Percentiles rank a stretch among this genome's conserved stretches.
These are phyloP conservation scores for Phytophthora brassicae DNA, from an alignment of 352 stramenopile species.

Conservation along the genomic window DNA sequence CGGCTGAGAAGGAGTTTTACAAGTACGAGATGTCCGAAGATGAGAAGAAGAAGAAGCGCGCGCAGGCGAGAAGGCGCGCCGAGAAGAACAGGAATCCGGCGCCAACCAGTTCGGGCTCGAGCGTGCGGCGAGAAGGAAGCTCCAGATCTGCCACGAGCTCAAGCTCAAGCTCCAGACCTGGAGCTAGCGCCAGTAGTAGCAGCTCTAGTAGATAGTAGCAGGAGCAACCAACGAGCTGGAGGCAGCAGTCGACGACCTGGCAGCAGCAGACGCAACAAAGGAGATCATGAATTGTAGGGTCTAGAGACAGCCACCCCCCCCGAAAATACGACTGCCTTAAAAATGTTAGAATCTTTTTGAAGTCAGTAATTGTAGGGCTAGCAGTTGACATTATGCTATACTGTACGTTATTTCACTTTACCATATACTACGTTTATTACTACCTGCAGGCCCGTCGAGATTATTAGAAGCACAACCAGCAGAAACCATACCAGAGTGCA, in stretches of 20 bases:
- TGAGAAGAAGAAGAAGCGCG: slow-evolving; percentile 73
- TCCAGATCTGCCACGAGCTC: slow-evolving; percentile 27
- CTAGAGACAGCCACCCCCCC: no score
- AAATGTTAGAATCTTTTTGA: no score
- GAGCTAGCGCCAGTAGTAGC: slow-evolving; percentile 28
- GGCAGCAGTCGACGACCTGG: slow-evolving; percentile 33
- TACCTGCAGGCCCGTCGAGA: no score
- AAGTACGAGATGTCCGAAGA: slow-evolving; percentile 84
- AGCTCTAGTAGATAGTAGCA: slow-evolving; percentile 33
- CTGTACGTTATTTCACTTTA: no score
- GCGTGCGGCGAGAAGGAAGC: slow-evolving; percentile 19
- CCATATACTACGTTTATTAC: no score
- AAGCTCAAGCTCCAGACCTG: slow-evolving; percentile 29
- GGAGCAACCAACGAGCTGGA: slow-evolving; percentile 25
- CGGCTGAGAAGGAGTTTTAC: slow-evolving; percentile 70
- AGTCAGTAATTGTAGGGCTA: no score
- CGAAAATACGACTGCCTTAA: no score
- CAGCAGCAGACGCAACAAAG: slow-evolving; percentile 29
- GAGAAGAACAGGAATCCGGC: slow-evolving; percentile 56
- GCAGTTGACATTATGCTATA: no score
- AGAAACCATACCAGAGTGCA: no score
- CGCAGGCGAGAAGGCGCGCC: slow-evolving; percentile 56
- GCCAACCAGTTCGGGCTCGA: slow-evolving; percentile 15
- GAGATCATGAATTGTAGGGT: slow-evolving; percentile 28
- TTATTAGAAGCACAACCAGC: no score